Evolutionary conservation across 306 rosid genomes (phyloP), one percentile per base, ranked within the genome.

Genomic region (Astragalus membranaceus): DNA sequence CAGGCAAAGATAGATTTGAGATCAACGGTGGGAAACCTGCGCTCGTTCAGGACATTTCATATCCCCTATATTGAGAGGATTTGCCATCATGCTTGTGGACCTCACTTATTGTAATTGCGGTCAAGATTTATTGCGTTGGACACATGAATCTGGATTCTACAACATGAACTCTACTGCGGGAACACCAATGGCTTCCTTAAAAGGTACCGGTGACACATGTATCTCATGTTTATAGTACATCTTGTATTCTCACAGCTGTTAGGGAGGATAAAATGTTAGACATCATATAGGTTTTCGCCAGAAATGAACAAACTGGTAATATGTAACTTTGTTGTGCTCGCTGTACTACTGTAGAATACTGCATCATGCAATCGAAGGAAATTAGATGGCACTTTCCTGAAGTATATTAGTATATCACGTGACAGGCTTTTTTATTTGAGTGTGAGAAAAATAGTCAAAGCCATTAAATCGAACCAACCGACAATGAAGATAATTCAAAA

Each of bases 81-180:
- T 62, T 47, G 55, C 67, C 10, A 67, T 63, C 64, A 7, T 80
- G 68, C 50, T 30, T 64, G 70, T 10, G 64, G 53, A 69, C 64
- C 57, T 55, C 70, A 13, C 56, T 36, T 44, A 46, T 30, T 80
- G 47, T 20, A 8, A 32, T 10, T 55, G 41, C 60, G 23, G 65
- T 67, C 30, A 61, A 52, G 54, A 29, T 32, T 56, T 44, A 15
- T 32, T 44, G 58, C 57, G 20, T 17, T 47, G 63, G 20, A 49
- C 39, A 36, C 67, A 59, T 30, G 71, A 73, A 46, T 50, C 56
- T 62, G 76, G 70, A 75, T 69, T 74, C 51, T 63, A 32, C 29
- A 36, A 16, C 30, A 36, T 64, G 54, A 63, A 75, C 48, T 15
- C 3, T 60, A 36, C 39, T 69, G 58, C 54, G 41, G 64, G 50